phyloP scores from a whole-genome alignment of 140 eudicot species.

The Anethum foeniculum region DNA sequence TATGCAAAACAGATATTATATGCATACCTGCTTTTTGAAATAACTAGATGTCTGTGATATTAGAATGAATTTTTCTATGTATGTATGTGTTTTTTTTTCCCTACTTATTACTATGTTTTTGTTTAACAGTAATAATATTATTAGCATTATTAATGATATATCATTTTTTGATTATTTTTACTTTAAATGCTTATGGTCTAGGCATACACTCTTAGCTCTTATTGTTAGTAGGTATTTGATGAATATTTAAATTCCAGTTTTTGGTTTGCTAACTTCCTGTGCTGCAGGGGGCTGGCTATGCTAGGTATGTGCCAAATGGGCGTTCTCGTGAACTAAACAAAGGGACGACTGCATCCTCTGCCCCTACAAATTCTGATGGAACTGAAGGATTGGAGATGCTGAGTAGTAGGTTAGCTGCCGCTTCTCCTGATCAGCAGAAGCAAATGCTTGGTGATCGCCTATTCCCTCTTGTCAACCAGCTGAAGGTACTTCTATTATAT shows the following conservation, averaged over 20 bases:
- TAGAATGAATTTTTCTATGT: neutral
- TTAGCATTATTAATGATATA: neutral
- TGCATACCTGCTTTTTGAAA: neutral
- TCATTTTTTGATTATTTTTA: neutral
- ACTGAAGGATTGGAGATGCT: constrained; percentile 53
- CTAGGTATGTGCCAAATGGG: constrained; percentile 25
- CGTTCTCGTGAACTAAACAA: constrained; percentile 31
- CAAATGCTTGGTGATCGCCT: constrained; percentile 77
- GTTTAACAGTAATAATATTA: neutral
- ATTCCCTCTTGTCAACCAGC: constrained; percentile 66
- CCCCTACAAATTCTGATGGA: constrained; percentile 29
- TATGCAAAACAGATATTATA: neutral
- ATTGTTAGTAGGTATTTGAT: neutral
- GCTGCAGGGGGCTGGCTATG: constrained; percentile 42
- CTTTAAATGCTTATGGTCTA: neutral
- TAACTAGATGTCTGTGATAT: neutral
- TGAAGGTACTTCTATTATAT: constrained; percentile 32
- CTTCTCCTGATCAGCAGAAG: constrained; percentile 65
- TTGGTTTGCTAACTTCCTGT: neutral
- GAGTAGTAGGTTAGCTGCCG: constrained; percentile 69
- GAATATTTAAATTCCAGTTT: neutral
- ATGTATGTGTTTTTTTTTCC: neutral
- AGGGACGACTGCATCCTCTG: constrained; percentile 23
- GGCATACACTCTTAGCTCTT: neutral
- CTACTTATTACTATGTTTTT: neutral